A percentile compares a stretch with the other conserved stretches of the same genome.
phyloP scores from a whole-genome alignment of 2,329 filamentous ascomycete genomes.

The Fusarium sp. region DNA sequence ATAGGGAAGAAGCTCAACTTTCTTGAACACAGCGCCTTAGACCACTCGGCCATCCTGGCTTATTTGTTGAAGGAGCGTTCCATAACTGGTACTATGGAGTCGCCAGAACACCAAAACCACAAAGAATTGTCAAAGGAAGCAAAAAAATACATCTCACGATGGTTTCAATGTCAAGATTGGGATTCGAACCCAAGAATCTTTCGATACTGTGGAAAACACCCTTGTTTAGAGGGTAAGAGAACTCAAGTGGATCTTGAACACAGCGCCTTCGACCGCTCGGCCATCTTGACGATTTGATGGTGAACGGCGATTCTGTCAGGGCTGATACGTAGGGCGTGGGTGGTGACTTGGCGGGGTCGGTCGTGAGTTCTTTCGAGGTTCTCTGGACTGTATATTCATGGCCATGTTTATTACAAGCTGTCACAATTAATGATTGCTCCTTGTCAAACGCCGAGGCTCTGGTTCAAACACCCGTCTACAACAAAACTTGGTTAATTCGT shows the following conservation, averaged over 20 bases:
- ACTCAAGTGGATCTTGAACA: not conserved
- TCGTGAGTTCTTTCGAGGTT: not conserved
- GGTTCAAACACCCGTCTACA: not conserved
- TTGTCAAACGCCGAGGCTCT: not conserved
- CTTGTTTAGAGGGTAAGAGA: not conserved
- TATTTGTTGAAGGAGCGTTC: not conserved
- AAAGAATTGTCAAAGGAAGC: not conserved
- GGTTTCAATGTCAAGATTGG: not conserved
- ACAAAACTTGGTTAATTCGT: not conserved
- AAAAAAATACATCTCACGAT: not conserved
- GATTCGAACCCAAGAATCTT: constrained; percentile 1
- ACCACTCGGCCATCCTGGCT: not conserved
- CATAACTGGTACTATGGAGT: not conserved
- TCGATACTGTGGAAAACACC: not conserved
- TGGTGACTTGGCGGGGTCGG: not conserved
- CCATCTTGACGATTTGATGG: not conserved
- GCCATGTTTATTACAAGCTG: not conserved
- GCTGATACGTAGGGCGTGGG: not conserved
- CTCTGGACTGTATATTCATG: not conserved
- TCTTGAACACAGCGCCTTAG: constrained; percentile 1
- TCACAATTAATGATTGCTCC: not conserved
- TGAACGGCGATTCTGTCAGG: not conserved
- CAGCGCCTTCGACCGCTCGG: not conserved
- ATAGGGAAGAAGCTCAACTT: not conserved
- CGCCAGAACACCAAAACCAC: rapidly evolving